Evolutionary conservation across 306 rosid species (phyloP), one percentile per base, ranked within the genome.

Genomic region (Acacia acuminata): DNA sequence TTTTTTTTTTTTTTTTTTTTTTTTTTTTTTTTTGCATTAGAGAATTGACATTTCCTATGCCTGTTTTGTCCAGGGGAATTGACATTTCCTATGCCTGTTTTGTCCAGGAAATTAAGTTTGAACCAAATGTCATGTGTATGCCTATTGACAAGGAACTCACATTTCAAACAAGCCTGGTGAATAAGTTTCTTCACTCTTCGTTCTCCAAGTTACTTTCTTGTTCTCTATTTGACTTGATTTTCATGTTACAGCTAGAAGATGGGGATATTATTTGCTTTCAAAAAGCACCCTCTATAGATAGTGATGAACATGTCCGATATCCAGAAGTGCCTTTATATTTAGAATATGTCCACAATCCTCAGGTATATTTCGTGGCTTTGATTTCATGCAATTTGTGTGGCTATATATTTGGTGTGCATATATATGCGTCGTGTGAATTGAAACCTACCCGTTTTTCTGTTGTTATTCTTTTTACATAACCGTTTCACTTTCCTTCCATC

Each of bases 211-310:
- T 81, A n/a, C 67, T 79, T 44, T 72, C 73, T n/a, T 43, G n/a
- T 74, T 19, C 43, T 50, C 7, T 68, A 20, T 84, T 84, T 79
- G 36, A 61, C 36, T 61, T 61, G 75, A 42, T 77, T 76, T 42
- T 79, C 60, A 55, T 68, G 47, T 82, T 77, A 74, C 89, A 96
- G 99, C 88, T 96, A 77, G 98, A 96, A 88, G 98, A 96, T 85
- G 99, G 99, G 44, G 99, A 96, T 82, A 92, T 96, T 81, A 56
- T 96, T 50, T 96, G 98, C 90, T 92, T 89, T 84, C 99, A 96
- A 83, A 96, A 94, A 83, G 85, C 91, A 75, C 82, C 79, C 81
- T 10, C 67, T 3, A 12, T 61, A 27, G 67, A 61, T 61, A 61
- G 34, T 25, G 67, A 25, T 25, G 67, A 61, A 12, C 67, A 25